Conservation (phyloP, 2,329 filamentous ascomycete species). For the Pseudogymnoascus sp. region DNA sequence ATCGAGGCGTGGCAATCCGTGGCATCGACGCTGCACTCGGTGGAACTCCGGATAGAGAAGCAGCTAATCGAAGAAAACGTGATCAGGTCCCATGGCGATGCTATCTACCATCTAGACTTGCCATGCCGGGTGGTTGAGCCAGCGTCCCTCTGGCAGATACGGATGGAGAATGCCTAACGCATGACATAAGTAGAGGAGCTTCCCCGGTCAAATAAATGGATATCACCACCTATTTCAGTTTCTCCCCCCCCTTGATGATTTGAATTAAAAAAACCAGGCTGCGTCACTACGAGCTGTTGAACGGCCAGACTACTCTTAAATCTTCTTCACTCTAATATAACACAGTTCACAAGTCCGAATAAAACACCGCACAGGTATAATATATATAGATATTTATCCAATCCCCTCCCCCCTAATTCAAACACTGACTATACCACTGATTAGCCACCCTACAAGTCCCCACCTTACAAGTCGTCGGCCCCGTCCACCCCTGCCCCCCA, state of each 20-base stretch:
- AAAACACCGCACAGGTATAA: not conserved
- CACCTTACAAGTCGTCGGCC: not conserved
- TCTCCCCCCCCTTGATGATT: not conserved
- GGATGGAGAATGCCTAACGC: slow-evolving; percentile 20
- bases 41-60: slow-evolving; percentile 20
- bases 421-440: slow-evolving; percentile 18
- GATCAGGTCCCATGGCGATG: slow-evolving; percentile 27
- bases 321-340: not conserved
- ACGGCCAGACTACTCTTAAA: not conserved
- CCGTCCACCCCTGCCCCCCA: slow-evolving; percentile 9
- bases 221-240: not conserved
- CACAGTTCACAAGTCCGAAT: not conserved
- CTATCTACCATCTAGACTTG: slow-evolving; percentile 27
- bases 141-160: slow-evolving; percentile 30
- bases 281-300: not conserved
- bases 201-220: not conserved
- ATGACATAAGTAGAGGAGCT: not conserved
- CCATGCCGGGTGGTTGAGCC: slow-evolving; percentile 29
- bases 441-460: slow-evolving; percentile 16
- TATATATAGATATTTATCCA: not conserved
- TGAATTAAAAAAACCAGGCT: not conserved
- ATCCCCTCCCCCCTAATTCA: not conserved
- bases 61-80: slow-evolving; percentile 14
- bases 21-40: slow-evolving; percentile 16
- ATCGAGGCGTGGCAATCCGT: slow-evolving; percentile 23